Evolutionary conservation across 805 yeast species (phyloP).

Genomic region (Metschnikowia dekortorum): DNA sequence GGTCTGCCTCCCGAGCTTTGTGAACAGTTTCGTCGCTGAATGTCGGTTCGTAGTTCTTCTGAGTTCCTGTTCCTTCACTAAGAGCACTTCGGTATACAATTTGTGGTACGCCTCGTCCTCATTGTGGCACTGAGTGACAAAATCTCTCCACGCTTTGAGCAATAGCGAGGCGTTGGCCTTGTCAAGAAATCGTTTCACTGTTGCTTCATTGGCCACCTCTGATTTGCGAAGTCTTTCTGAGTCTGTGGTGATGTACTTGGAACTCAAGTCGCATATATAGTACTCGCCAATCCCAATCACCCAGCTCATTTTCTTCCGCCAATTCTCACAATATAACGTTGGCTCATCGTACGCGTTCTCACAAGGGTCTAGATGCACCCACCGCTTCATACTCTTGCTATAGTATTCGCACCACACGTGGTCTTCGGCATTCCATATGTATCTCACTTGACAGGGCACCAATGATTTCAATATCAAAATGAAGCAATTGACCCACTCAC

Average conservation of each 20-base stretch:
- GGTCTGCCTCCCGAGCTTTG: conserved; percentile 57
- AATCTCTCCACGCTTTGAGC: conserved; percentile 6
- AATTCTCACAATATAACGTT: conserved; percentile 66
- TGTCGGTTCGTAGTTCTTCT: background rate
- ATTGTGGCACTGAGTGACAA: conserved; percentile 1
- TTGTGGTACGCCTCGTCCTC: conserved; percentile 4
- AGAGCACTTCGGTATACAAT: conserved; percentile 12
- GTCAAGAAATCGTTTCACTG: conserved; percentile 3
- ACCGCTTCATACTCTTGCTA: conserved; percentile 52
- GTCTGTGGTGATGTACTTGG: conserved; percentile 53
- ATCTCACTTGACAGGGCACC: conserved; percentile 44
- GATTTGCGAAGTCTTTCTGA: conserved; percentile 22
- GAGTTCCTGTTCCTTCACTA: conserved; percentile 13
- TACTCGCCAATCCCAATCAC: conserved; percentile 62
- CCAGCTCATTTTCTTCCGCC: conserved; percentile 95
- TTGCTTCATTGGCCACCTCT: conserved; percentile 9
- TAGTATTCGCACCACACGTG: conserved; percentile 96
- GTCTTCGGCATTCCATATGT: conserved; percentile 85
- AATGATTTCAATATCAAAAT: conserved; percentile 64
- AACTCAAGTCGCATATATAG: conserved; percentile 67
- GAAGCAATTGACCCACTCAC: conserved; percentile 92
- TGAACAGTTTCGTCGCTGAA: conserved; percentile 23
- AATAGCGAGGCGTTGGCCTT: conserved; percentile 10
- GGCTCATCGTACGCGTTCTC: conserved; percentile 86
- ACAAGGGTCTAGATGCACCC: conserved; percentile 90